Conservation (phyloP, 2,329 filamentous ascomycete species). For the Aspergillus awamori region DNA sequence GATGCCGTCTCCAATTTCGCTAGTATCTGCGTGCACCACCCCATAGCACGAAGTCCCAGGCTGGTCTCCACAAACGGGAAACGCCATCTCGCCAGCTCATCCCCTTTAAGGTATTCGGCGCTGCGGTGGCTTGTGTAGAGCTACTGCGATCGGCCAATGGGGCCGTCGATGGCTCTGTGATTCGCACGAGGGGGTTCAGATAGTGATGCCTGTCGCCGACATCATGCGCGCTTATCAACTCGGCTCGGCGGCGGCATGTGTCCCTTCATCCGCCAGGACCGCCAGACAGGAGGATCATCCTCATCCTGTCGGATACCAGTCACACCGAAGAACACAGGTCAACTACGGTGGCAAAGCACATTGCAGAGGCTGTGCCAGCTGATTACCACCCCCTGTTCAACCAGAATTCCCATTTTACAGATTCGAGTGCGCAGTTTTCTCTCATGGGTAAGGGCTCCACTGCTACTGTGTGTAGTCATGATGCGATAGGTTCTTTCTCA, state of each 20-base stretch:
- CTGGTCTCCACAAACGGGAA: not conserved
- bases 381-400: not conserved
- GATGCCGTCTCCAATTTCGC: not conserved
- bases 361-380: not conserved
- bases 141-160: not conserved
- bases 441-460: not conserved
- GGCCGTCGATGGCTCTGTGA: not conserved
- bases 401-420: not conserved
- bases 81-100: constrained; percentile 2
- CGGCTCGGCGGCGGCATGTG: not conserved
- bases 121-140: constrained; percentile 1
- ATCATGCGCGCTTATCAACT: constrained; percentile 1
- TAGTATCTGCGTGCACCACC: not conserved
- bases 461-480: not conserved
- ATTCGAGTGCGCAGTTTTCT: not conserved
- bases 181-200: not conserved
- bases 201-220: not conserved
- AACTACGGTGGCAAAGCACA: not conserved
- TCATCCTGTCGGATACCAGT: not conserved
- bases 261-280: not conserved
- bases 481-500: not conserved
- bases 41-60: not conserved
- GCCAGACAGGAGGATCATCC: not conserved
- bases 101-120: not conserved
- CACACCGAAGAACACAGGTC: not conserved